These are phyloP conservation scores for Crepidotus variabilis DNA, from an alignment of 768 basidiomycete genomes.

Conservation along the genomic window DNA sequence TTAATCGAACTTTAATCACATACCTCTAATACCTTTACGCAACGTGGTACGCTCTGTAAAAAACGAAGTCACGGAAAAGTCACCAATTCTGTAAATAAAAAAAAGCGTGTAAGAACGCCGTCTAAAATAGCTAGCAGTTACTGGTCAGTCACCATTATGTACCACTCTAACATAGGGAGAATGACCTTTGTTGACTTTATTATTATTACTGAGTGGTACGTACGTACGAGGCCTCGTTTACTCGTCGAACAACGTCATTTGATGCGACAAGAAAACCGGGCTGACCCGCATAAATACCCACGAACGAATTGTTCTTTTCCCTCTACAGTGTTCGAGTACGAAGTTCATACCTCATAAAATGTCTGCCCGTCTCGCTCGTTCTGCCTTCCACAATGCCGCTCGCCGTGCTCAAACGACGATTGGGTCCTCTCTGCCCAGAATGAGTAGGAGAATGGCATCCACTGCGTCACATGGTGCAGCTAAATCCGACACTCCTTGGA, in stretches of 20 bases:
- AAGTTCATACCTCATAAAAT: constrained; percentile 21
- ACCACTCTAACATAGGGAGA: no score
- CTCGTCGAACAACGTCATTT: constrained; percentile 17
- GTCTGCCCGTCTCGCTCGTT: constrained; percentile 36
- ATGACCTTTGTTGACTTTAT: no score
- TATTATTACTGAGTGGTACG: no score
- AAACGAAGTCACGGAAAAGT: no score
- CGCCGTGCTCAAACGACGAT: constrained; percentile 27
- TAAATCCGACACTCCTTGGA: constrained; percentile 41
- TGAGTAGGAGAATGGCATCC: constrained; percentile 28
- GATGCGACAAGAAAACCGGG: constrained; percentile 23
- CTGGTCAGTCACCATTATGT: no score
- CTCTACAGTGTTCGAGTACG: constrained; percentile 6
- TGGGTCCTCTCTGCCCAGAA: constrained; percentile 20
- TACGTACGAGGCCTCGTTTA: no score
- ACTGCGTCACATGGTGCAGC: constrained; percentile 30
- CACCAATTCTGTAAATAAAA: no score
- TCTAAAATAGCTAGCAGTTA: no score
- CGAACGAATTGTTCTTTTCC: constrained; percentile 11
- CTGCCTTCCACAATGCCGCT: constrained; percentile 27
- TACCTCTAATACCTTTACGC: neutral
- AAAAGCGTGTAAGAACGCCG: no score
- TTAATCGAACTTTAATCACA: neutral
- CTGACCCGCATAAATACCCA: constrained; percentile 28
- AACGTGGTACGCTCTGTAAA: no score